Conservation (phyloP, 2,329 filamentous ascomycete genomes). For the Pseudopithomyces maydicus region DNA sequence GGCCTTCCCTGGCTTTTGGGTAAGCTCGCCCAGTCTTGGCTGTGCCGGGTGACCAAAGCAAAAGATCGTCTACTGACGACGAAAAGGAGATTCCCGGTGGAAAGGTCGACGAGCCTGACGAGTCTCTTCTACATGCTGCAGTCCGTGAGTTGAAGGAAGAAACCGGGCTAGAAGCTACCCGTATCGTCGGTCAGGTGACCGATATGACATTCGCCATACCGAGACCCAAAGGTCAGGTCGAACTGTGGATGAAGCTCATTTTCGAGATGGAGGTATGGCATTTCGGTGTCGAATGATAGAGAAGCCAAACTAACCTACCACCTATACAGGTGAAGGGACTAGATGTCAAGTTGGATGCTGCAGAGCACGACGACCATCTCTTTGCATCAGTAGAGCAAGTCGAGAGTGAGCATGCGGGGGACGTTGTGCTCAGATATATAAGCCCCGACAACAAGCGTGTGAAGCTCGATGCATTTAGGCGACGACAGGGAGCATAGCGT, state of each 20-base stretch:
- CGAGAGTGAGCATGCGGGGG: constrained; percentile 29
- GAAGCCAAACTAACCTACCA: neutral
- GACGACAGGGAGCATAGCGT: constrained; percentile 1
- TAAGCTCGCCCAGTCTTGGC: constrained; percentile 12
- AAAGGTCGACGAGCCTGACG: constrained; percentile 52
- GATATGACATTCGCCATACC: constrained; percentile 37
- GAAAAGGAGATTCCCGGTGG: constrained; percentile 59
- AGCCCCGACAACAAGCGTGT: constrained; percentile 35
- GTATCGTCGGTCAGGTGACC: constrained; percentile 49
- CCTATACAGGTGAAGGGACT: constrained; percentile 28
- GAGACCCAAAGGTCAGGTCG: constrained; percentile 13
- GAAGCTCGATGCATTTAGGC: constrained; percentile 42
- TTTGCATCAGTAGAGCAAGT: constrained; percentile 51
- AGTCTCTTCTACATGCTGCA: constrained; percentile 54
- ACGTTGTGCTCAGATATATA: constrained; percentile 37
- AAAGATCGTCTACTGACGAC: neutral
- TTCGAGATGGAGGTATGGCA: constrained; percentile 28
- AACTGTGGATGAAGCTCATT: constrained; percentile 43
- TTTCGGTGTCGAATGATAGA: constrained; percentile 33
- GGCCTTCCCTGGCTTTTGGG: constrained; percentile 42
- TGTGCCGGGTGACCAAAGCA: constrained; percentile 7
- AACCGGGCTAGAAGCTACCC: constrained; percentile 53
- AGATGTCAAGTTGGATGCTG: constrained; percentile 41
- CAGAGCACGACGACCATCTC: constrained; percentile 48
- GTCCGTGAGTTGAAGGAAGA: constrained; percentile 60